Evolutionary conservation across 2,329 filamentous ascomycete species (phyloP), one percentile per base, ranked within the genome.

Genomic region (Beauveria rudraprayagi): DNA sequence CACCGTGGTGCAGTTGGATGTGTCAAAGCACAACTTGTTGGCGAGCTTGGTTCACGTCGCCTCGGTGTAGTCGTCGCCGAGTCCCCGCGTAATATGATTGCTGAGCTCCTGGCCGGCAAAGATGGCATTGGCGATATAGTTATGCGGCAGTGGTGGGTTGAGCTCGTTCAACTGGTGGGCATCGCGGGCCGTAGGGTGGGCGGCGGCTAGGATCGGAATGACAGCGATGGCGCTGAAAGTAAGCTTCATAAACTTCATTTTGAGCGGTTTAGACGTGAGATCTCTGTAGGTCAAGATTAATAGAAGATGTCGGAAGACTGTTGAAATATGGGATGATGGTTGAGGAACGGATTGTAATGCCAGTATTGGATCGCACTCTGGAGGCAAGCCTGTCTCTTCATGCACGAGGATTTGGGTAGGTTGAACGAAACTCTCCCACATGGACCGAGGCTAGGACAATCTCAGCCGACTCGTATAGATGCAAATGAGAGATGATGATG

Each of bases 101-200:
- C n/a, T 52, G 7, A 59, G n/a, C n/a, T 52, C 47, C n/a, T 59
- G 56, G 24, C 40, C 48, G 17, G 46, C 40, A 19, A 59, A 53
- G 26, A 59, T 16, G 26, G 17, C 22, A n/a, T 40, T 9, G 24
- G 56, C 56, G 14, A 52, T 14, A 28, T 59, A 59, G 48, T 53
- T 59, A 28, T 59, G 34, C 19, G 56, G 56, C 40, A 24, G 16
- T 8, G 56, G 48, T 22, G 53, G 48, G 37, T 53, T 9, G 47
- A 59, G 47, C 48, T 59, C 56, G 47, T 52, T 17, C 7, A 34
- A 50, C 8, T 44, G 8, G 37, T 53, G 48, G 3, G 56, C 16
- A 8, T 51, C 40, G 47, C 47, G 44, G 3, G 34, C n/a, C n/a
- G 24, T 37, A 10, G 48, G 47, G 22, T 44, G 47, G 11, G 48